A percentile compares a stretch with the other conserved stretches of the same genome.
phyloP scores from a whole-genome alignment of 1,139 yeast genomes.

The Spencermartinsiella ligniputridi region DNA sequence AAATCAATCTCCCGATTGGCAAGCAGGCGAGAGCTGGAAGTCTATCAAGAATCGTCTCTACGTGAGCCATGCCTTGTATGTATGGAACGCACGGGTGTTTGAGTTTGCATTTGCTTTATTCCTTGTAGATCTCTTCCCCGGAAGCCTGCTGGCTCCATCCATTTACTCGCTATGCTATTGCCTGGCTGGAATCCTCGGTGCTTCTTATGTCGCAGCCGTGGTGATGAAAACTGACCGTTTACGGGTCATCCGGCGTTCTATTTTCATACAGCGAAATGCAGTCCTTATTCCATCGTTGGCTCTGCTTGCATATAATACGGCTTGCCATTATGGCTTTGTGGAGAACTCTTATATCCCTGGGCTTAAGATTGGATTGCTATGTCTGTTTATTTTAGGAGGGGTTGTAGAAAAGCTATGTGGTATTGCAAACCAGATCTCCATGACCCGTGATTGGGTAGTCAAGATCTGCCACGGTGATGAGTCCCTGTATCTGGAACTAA shows the following conservation, averaged over 20 bases:
- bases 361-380: conserved; percentile 13
- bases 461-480: conserved; percentile 33
- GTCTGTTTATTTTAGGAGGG: conserved; percentile 29
- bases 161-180: conserved; percentile 32
- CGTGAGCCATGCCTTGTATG: conserved; percentile 33
- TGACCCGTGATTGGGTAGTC: conserved; percentile 41
- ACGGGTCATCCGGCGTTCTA: conserved; percentile 30
- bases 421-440: conserved; percentile 34
- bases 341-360: background rate
- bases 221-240: conserved; percentile 30
- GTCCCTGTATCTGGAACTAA: conserved; percentile 26
- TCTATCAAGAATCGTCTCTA: conserved; percentile 17
- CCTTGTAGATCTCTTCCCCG: conserved; percentile 32
- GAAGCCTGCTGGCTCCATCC: conserved; percentile 32
- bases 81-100: conserved; percentile 36
- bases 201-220: conserved; percentile 27
- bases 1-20: too few relatives aligned
- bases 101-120: conserved; percentile 36
- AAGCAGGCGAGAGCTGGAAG: too few relatives aligned
- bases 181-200: conserved; percentile 28
- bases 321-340: background rate
- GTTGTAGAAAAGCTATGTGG: conserved; percentile 35
- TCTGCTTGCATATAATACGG: conserved; percentile 17
- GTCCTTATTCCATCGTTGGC: conserved; percentile 29
- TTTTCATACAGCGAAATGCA: conserved; percentile 32